Conservation (phyloP, 2,329 filamentous ascomycete species). For the Diaporthe velutina region DNA sequence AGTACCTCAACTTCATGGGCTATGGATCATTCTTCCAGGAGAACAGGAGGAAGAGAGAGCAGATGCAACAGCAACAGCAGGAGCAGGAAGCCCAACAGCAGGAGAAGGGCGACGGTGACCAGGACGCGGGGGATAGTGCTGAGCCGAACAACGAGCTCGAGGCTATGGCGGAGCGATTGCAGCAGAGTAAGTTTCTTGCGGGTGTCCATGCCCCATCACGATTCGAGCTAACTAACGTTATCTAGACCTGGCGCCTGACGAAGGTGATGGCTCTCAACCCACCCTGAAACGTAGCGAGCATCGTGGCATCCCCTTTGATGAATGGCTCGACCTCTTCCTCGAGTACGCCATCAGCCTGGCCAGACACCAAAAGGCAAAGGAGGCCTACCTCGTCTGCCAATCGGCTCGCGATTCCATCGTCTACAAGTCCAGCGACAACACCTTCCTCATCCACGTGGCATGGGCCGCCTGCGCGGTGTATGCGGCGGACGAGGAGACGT, state of each 20-base stretch:
- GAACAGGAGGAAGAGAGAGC: slow-evolving; percentile 44
- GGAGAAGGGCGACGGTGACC: slow-evolving; percentile 30
- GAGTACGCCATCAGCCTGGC: slow-evolving; percentile 87
- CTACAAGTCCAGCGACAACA: slow-evolving; percentile 77
- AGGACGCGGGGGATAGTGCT: slow-evolving; percentile 20
- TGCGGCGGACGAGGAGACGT: slow-evolving; percentile 83
- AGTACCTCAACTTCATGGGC: slow-evolving; percentile 71
- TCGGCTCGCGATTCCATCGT: slow-evolving; percentile 84
- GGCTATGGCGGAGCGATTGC: slow-evolving; percentile 68
- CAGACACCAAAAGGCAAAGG: slow-evolving; percentile 72
- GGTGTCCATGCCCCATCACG: neutral
- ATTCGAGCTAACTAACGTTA: slow-evolving; percentile 15
- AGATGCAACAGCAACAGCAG: neutral
- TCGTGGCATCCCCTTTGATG: slow-evolving; percentile 82
- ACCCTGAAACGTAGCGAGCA: slow-evolving; percentile 51
- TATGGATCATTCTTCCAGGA: slow-evolving; percentile 52
- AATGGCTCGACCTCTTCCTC: slow-evolving; percentile 92
- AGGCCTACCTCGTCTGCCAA: slow-evolving; percentile 85
- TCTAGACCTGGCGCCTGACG: slow-evolving; percentile 52
- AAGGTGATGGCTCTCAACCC: slow-evolving; percentile 47
- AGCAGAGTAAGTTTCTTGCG: slow-evolving; percentile 60
- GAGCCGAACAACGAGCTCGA: slow-evolving; percentile 59
- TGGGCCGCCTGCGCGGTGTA: slow-evolving; percentile 86
- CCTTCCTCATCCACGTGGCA: slow-evolving; percentile 80
- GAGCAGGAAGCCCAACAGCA: slow-evolving; percentile 38